phyloP scores from a whole-genome alignment of 164 flowering plant species.

The Taxillus chinensis region DNA sequence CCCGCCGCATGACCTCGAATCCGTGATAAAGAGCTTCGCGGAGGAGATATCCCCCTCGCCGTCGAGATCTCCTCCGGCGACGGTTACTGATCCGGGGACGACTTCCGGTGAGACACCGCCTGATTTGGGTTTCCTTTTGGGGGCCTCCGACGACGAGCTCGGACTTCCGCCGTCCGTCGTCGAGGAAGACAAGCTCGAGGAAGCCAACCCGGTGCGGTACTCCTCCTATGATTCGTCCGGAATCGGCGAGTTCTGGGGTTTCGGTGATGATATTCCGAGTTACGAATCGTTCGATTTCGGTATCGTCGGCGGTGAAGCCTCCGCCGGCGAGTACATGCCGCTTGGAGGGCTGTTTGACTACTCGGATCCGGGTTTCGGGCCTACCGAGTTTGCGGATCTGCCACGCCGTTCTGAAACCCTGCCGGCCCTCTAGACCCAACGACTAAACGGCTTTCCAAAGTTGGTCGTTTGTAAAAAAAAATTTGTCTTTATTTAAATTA shows the following conservation, averaged over 20 bases:
- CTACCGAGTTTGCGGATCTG: constrained; percentile 27
- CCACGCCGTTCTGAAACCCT: constrained; percentile 33
- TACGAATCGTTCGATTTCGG: constrained; percentile 32
- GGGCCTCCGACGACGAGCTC: constrained; percentile 75
- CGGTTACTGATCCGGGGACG: constrained; percentile 10
- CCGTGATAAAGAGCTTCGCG: constrained; percentile 53
- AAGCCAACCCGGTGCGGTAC: constrained; percentile 9
- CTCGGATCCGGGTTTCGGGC: constrained; percentile 26
- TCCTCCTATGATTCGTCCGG: constrained; percentile 14
- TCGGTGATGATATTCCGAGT: constrained; percentile 39
- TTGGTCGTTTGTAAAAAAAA: constrained; percentile 9
- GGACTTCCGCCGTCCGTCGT: constrained; percentile 56
- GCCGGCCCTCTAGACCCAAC: constrained; percentile 23
- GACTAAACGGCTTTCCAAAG: background rate
- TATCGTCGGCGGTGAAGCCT: constrained; percentile 9
- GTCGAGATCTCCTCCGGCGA: constrained; percentile 6
- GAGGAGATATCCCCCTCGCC: constrained; percentile 28
- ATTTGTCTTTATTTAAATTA: constrained; percentile 1
- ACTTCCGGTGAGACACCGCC: constrained; percentile 32
- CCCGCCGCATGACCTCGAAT: constrained; percentile 34
- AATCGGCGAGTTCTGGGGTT: constrained; percentile 35
- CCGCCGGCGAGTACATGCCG: constrained; percentile 29
- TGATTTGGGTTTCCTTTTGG: constrained; percentile 53
- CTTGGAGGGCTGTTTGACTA: constrained; percentile 45
- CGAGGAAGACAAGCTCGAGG: constrained; percentile 10